A percentile compares a stretch with the other conserved stretches of the same genome.
phyloP scores from a whole-genome alignment of 2,329 filamentous ascomycete genomes.

The Thielaviopsis ethacetica region DNA sequence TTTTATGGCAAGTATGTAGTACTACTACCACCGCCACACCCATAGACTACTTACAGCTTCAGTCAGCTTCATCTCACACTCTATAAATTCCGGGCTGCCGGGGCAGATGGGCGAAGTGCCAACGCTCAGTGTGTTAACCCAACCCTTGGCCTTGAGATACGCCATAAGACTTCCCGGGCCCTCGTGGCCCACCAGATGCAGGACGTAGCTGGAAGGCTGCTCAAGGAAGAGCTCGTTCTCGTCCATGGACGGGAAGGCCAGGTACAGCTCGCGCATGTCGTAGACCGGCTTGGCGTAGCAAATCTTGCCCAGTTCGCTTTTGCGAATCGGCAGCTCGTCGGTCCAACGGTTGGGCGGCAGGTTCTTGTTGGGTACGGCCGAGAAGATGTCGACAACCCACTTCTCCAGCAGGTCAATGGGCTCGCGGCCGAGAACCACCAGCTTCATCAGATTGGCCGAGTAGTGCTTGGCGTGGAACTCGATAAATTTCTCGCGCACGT shows the following conservation, averaged over 20 bases:
- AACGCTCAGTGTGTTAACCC: slow-evolving; percentile 70
- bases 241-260: slow-evolving; percentile 73
- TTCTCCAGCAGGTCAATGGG: slow-evolving; percentile 63
- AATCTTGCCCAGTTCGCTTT: slow-evolving; percentile 42
- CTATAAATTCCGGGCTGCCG: slow-evolving; percentile 61
- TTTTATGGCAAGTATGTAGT: no score
- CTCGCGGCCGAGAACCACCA: slow-evolving; percentile 73
- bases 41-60: slow-evolving; percentile 43
- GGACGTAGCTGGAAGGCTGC: slow-evolving; percentile 72
- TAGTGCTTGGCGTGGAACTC: slow-evolving; percentile 82
- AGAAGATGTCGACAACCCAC: slow-evolving; percentile 76
- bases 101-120: slow-evolving; percentile 63
- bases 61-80: slow-evolving; percentile 62
- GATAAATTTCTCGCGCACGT: slow-evolving; percentile 82
- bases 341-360: slow-evolving; percentile 44
- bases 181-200: slow-evolving; percentile 81
- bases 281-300: slow-evolving; percentile 84
- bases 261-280: slow-evolving; percentile 63
- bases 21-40: no score
- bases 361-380: slow-evolving; percentile 65
- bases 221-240: slow-evolving; percentile 66
- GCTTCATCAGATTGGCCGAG: slow-evolving; percentile 85
- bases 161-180: slow-evolving; percentile 84
- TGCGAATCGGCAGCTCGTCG: slow-evolving; percentile 31
- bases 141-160: slow-evolving; percentile 78